Percentiles rank a stretch among this genome's conserved stretches.
phyloP scores from a whole-genome alignment of 345 rosid species.

The Lagerstroemia speciosa region DNA sequence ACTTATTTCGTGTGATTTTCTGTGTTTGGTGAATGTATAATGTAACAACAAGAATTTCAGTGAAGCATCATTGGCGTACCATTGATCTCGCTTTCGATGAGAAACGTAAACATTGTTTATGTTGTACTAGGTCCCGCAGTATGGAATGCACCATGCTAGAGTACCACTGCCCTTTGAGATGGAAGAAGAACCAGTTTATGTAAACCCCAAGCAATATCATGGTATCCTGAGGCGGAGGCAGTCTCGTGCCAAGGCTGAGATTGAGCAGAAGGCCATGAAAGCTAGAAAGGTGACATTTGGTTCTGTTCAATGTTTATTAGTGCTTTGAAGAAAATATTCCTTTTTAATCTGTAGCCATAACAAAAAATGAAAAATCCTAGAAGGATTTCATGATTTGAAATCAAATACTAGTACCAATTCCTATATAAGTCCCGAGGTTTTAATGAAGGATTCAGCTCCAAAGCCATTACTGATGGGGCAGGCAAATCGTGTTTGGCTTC shows the following conservation, averaged over 20 bases:
- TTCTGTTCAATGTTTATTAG: not conserved
- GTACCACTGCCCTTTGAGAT: conserved; percentile 65
- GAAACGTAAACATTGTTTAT: not conserved
- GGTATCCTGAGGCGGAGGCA: conserved; percentile 64
- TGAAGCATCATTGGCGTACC: not conserved
- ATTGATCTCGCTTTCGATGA: not conserved
- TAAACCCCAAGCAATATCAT: conserved; percentile 65
- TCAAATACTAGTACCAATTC: no score
- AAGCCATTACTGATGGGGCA: not conserved
- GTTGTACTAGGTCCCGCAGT: conserved; percentile 32
- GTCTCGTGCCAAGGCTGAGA: conserved; percentile 66
- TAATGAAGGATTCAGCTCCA: no score
- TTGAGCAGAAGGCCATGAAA: conserved; percentile 46
- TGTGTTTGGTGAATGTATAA: not conserved
- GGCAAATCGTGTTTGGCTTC: not conserved
- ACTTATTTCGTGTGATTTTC: not conserved
- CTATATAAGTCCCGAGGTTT: no score
- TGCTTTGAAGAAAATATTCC: not conserved
- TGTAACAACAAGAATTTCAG: not conserved
- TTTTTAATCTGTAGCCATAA: no score
- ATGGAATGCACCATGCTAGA: conserved; percentile 45
- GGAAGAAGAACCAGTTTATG: conserved; percentile 69
- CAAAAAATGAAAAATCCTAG: no score
- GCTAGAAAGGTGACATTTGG: conserved; percentile 41
- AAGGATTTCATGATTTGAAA: no score